Percentiles rank a stretch among this genome's conserved stretches.
Evolutionary conservation across 108 stramenopile species (phyloP).

Genomic region (Cylindrotheca fusiformis): DNA sequence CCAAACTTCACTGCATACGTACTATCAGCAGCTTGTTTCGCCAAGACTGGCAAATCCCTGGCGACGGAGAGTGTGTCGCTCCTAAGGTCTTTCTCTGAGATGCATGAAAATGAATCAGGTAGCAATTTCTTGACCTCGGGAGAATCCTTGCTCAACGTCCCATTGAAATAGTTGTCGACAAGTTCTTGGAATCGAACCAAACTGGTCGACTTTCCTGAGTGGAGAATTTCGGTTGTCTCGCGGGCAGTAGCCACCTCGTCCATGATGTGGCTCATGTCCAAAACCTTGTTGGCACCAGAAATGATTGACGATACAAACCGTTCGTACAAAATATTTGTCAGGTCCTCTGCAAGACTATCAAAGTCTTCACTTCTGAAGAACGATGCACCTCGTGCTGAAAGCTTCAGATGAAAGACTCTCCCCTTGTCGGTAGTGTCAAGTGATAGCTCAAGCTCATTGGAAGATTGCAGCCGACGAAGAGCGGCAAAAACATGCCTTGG

Average conservation of each 20-base stretch:
- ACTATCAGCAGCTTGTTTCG: conserved; percentile 15
- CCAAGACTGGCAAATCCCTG: conserved; percentile 31
- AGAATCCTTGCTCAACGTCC: conserved; percentile 6
- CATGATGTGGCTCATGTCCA: conserved; percentile 64
- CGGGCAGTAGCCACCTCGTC: conserved; percentile 35
- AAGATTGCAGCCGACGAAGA: conserved; percentile 62
- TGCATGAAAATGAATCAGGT: conserved; percentile 13
- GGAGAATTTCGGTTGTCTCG: not conserved
- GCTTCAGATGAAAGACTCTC: conserved; percentile 48
- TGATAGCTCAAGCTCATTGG: conserved; percentile 66
- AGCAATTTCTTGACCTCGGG: not conserved
- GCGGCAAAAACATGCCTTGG: conserved; percentile 88
- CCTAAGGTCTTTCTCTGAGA: conserved; percentile 32
- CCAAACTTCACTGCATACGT: conserved; percentile 27
- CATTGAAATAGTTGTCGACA: conserved; percentile 45
- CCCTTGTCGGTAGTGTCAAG: conserved; percentile 56
- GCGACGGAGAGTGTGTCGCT: conserved; percentile 39
- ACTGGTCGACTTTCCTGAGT: conserved; percentile 50
- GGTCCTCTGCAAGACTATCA: conserved; percentile 3
- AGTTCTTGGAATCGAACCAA: conserved; percentile 62
- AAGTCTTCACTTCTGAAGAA: conserved; percentile 29
- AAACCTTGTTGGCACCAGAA: conserved; percentile 58
- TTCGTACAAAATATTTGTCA: conserved; percentile 32
- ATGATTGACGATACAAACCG: conserved; percentile 47
- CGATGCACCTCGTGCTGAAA: conserved; percentile 43